Base-by-base conservation (phyloP, 1,139 yeast species). In the Magnusiomyces sp. region DNA sequence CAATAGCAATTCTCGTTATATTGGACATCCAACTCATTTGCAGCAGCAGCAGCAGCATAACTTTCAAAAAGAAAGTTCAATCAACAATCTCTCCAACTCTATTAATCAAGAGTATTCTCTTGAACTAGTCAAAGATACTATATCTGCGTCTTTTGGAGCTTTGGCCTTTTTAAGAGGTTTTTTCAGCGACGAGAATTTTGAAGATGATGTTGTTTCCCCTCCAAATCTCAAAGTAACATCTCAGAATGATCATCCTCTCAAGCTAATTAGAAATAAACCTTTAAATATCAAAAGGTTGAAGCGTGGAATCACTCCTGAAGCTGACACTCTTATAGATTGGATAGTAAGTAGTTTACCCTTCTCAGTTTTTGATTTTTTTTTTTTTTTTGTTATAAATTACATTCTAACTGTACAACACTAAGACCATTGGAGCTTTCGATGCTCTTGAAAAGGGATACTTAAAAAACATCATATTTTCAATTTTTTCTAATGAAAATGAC, bases 91-190 rank as follows among this genome's bases (percentile, higher is more conserved):
- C 3, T 13, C 36, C 10, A 23, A 4, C 29, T 7, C 29, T 23
- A 23, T 23, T 5, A 23, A 23, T 23, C 29, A 23, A 7, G 7
- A 23, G 7, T 23, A 41, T 7, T 51, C 54, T 9, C 41, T 44
- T 11, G 48, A 40, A 10, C 40, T 51, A 11, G 49, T 51, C 10
- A 47, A 47, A 44, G 45, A 44, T 29, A 41, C 49, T 14, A n/a
- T 51, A 11, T 47, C 43, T 27, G 54, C 54, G 5, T 45, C 52
- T 2, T 42, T 51, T 16, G 54, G 54, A 10, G 44, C 49, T 10
- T 46, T 51, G 16, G 48, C 54, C 4, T 51, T 48, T 38, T 40
- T 51, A 11, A 40, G 54, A 16, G 54, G 52, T 5, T 32, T 51
- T 10, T 49, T 51, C 27, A 40, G 47, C 10, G 50, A 46, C 33